Base-by-base conservation (phyloP, 106 monocot species). In the Allium cepa region DNA sequence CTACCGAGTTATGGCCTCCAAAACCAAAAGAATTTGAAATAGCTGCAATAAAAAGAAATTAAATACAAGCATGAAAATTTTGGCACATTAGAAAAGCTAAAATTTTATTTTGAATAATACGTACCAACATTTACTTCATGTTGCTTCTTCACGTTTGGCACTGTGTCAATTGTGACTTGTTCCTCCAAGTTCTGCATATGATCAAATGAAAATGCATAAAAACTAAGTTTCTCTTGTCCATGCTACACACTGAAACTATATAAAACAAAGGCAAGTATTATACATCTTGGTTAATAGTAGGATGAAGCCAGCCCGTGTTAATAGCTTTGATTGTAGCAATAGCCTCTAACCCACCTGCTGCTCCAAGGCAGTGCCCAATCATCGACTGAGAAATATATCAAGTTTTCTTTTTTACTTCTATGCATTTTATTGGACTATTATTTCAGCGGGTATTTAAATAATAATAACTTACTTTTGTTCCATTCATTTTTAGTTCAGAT, bases 261-360 rank as follows among this genome's bases (percentile, higher is more conserved):
- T 36, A 36, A 4, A 36, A 36, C 1, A 36, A 36, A 36, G 36
- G 36, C 36, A 36, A 36, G 36, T 36, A 2, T 56, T 16, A n/a
- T 70, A 73, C 73, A 49, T 57, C 46, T 58, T 73, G 73, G 66
- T 73, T 73, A 1, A 73, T 53, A 49, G 73, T 66, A 2, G 73
- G 73, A 66, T 73, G 73, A 56, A 73, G 73, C 73, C 73, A 73
- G 48, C 73, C 73, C 0, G 73, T 73, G 57, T 47, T 73, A 3
- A 73, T 73, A 9, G 65, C 73, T 59, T 73, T 73, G 47, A 73
- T 75, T 15, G 87, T 83, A 47, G 99, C 99, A 80, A 99, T 90
- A 51, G 93, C 99, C 75, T 99, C 99, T 67, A 99, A 53, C 27
- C 93, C 99, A 10, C 99, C 99, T 18, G 99, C 72, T 17, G 99